Percentiles rank a stretch among this genome's conserved stretches.
phyloP scores from a whole-genome alignment of 306 rosid genomes.

The Mimosa pudica region DNA sequence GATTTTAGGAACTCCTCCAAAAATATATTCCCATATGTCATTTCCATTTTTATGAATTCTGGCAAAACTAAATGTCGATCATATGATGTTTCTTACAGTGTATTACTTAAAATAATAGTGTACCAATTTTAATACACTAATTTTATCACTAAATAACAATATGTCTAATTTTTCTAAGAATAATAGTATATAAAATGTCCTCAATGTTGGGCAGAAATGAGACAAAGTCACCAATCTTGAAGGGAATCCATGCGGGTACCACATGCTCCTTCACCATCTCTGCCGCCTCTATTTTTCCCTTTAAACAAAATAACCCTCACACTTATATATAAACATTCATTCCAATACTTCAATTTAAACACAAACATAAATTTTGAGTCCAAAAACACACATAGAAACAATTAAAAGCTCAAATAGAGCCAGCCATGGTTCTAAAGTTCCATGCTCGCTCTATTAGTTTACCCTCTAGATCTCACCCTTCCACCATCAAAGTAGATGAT shows the following conservation, averaged over 20 bases:
- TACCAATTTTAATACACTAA: no score
- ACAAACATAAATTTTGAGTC: slow-evolving; percentile 12
- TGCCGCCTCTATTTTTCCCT: not conserved
- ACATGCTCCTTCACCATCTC: slow-evolving; percentile 43
- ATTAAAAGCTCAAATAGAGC: not conserved
- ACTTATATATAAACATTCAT: slow-evolving; percentile 16
- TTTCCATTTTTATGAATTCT: no score
- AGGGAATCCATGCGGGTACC: slow-evolving; percentile 39
- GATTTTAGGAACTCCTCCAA: no score
- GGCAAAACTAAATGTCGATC: no score
- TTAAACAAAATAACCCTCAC: not conserved
- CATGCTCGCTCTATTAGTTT: slow-evolving; percentile 63
- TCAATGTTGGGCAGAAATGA: slow-evolving; percentile 31
- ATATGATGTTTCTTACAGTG: no score
- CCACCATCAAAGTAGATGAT: slow-evolving; percentile 49
- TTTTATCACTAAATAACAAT: not conserved
- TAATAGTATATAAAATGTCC: not conserved
- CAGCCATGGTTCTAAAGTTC: slow-evolving; percentile 50
- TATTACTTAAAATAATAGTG: no score
- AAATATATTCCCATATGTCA: no score
- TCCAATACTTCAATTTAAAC: slow-evolving; percentile 9
- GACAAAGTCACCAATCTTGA: slow-evolving; percentile 41
- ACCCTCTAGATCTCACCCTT: slow-evolving; percentile 71
- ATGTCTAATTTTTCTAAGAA: not conserved
- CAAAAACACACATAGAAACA: not conserved